Base-by-base conservation (phyloP, 306 rosid species). In the Geum urbanum region DNA sequence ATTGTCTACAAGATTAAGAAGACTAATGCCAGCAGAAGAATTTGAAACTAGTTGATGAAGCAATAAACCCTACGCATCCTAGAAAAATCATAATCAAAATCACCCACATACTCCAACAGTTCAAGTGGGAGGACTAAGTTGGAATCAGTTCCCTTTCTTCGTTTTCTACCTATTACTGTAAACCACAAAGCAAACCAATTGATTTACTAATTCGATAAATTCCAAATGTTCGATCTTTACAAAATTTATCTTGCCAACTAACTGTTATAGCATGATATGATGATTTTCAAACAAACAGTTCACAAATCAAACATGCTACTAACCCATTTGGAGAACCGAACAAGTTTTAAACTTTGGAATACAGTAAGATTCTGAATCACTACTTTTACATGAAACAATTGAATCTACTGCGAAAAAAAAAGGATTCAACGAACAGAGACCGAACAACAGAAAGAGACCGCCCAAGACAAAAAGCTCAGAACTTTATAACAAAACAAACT, bases 401-500 rank as follows among this genome's bases (percentile, higher is more conserved):
- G 47, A 64, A 72, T 72, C 52, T 50, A 41, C 1, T 58, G 41
- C 69, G 50, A 48, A 24, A 70, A 12, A 18, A 47, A 48, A 24
- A 22, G 27, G 35, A 39, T 27, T 35, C 15, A 67, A 24, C 9
- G 50, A 20, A 57, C 74, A 81, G 27, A 67, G 64, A 78, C 39
- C 56, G 24, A 76, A 62, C 45, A 70, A 10, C 24, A 53, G 4
- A 32, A 48, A 47, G 64, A 60, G 71, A 54, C 59, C 63, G 16
- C 46, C 65, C 7, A 60, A 16, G 4, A 52, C 69, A 43, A 61
- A 64, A 50, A 52, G 49, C 11, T 22, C n/a, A 11, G 9, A 40
- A 35, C 20, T 9, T 11, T 66, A 11, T 59, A 32, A 54, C 3
- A 18, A 81, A 84, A 80, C 73, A 74, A 57, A 51, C 71, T 75